Percentiles rank a stretch among this genome's conserved stretches.
phyloP scores from a whole-genome alignment of 106 monocot species.

The Phalaenopsis aphrodite region DNA sequence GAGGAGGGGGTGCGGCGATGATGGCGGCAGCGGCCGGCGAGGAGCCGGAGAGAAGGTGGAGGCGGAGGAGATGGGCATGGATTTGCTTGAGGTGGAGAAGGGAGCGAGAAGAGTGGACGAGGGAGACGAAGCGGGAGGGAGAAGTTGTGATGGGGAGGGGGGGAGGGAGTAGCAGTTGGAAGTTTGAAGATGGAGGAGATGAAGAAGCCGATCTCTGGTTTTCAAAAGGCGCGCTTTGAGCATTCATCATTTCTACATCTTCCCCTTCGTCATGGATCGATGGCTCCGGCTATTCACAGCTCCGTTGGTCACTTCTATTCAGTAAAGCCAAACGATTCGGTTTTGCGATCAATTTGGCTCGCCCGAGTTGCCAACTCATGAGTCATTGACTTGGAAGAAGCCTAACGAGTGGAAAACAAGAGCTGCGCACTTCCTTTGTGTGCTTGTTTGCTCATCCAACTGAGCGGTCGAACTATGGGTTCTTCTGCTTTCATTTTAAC shows the following conservation, averaged over 20 bases:
- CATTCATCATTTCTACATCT: neutral
- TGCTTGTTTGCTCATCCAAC: no score
- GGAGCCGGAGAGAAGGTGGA: conserved; percentile 5
- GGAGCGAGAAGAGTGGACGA: conserved; percentile 5
- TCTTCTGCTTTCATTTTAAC: no score
- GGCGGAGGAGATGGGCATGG: conserved; percentile 29
- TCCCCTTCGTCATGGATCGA: no score
- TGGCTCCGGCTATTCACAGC: no score
- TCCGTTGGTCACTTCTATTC: no score
- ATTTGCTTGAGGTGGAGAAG: conserved; percentile 24
- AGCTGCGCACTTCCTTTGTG: no score
- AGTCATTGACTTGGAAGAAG: no score
- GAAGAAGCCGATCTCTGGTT: neutral
- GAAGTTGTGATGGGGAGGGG: neutral
- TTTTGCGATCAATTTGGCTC: no score
- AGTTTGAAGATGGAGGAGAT: neutral
- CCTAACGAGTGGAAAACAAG: no score
- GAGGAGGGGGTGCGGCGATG: conserved; percentile 3
- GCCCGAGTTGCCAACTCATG: no score
- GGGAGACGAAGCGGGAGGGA: neutral
- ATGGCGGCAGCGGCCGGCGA: conserved; percentile 5
- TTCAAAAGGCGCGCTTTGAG: neutral
- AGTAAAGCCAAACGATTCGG: no score
- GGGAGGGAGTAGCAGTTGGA: neutral
- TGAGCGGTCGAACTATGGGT: no score